Base-by-base conservation (phyloP, 345 rosid species). In the Corymbia maculata region DNA sequence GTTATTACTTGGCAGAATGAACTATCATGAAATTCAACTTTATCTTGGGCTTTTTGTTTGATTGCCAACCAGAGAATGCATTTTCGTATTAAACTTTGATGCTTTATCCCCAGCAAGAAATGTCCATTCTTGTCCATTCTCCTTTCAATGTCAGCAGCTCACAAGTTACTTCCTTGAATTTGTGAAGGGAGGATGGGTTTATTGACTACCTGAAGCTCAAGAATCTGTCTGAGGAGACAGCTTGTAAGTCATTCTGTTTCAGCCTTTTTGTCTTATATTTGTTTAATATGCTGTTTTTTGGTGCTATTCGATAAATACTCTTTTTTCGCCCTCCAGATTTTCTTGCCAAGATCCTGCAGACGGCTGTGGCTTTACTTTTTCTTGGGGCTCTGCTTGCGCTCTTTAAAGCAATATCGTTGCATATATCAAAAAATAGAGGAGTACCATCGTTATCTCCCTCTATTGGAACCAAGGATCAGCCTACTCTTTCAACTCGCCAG, bases 171-270 rank as follows among this genome's bases (percentile, higher is more conserved):
- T 68, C 11, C 75, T 90, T 89, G 86, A 47, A 49, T 88, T 90
- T 92, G 80, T 80, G 88, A 55, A 96, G 99, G 94, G 99, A 96
- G 93, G 93, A 92, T 87, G 91, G 92, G 80, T 89, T 95, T 86
- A 88, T 90, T 28, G 95, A 90, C 86, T 92, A 92, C 80, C 87
- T 95, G 92, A 93, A 90, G 88, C 89, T 91, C 89, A 88, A 93
- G 87, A 85, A 47, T 66, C 82, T 96, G n/a, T 91, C 99, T 2
- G 87, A 91, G 87, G 93, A 94, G 75, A 91, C 94, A 90, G 95
- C 96, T 89, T 93, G 99, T 97, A 93, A 95, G 99, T 91, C 80
- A 51, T 87, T 80, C 44, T 44, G 30, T 51, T 86, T 85, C 22
- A 75, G 12, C 32, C 50, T 86, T 13, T 7, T 79, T 64, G 84